Evolutionary conservation across 345 rosid genomes (phyloP).

Genomic region (Populus euphratica): DNA sequence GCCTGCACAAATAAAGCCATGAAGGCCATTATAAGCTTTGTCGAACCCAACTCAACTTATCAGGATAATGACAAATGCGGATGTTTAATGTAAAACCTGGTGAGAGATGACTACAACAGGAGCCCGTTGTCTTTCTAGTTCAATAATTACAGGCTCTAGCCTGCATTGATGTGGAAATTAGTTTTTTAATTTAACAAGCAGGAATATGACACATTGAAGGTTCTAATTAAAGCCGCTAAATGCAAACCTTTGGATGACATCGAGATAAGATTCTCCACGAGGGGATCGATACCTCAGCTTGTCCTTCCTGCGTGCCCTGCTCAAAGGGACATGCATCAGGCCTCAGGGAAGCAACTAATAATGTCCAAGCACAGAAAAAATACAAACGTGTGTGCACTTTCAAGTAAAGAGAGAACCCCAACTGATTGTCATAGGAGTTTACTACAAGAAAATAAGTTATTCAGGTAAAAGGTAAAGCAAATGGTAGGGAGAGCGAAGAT

Average conservation of each 20-base stretch:
- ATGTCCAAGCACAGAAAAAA: not conserved
- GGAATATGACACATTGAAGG: not conserved
- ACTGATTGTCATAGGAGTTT: not conserved
- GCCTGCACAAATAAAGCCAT: slow-evolving; percentile 52
- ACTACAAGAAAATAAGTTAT: not conserved
- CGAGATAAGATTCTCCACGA: slow-evolving; percentile 98
- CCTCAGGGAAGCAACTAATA: not conserved
- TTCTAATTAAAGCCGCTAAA: not conserved
- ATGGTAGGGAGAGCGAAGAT: not conserved
- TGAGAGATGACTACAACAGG: slow-evolving; percentile 97
- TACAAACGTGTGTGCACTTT: not conserved
- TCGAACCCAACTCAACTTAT: not conserved
- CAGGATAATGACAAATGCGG: not conserved
- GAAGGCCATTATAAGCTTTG: not conserved
- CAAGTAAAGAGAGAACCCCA: not conserved
- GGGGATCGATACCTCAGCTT: slow-evolving; percentile 93
- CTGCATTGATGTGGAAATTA: slow-evolving; percentile 40
- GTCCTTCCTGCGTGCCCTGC: slow-evolving; percentile 83
- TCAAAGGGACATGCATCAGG: slow-evolving; percentile 2
- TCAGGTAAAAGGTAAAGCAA: not conserved
- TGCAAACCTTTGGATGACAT: slow-evolving; percentile 91
- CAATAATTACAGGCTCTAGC: slow-evolving; percentile 97
- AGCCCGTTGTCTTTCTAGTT: slow-evolving; percentile 95
- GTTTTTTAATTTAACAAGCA: not conserved
- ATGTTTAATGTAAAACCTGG: slow-evolving; percentile 56